Base-by-base conservation (phyloP, 2,329 filamentous ascomycete genomes). In the Aspergillus unguis region DNA sequence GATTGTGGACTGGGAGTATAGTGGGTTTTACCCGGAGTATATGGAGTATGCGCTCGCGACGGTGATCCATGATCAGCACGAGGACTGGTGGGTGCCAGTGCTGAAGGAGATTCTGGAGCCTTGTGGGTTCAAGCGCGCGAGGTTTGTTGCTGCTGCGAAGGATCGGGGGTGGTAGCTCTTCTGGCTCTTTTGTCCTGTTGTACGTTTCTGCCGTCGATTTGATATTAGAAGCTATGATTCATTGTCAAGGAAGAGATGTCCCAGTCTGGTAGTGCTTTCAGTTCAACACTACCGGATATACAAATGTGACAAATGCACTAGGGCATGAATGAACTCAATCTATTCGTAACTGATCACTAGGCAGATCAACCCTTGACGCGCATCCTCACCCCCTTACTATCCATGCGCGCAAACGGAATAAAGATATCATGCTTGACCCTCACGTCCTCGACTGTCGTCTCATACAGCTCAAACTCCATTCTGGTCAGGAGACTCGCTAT, bases 381-480 rank as follows among this genome's bases (percentile, higher is more conserved):
- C 28, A 53, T n/a, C 11, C 51, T 5, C 5, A 53, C 51, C 4
- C 51, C 51, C 41, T 53, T 49, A 8, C 45, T 49, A 36, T 49
- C 51, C 45, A 49, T 35, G n/a, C 45, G 40, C 3, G 42, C 45
- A 29, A 49, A 48, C 28, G 45, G 45, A 6, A 53, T 49, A 4
- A 53, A 53, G 5, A 49, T 49, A 27, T 53, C 51, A 7, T 49
- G 45, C 6, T 28, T 23, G 5, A 53, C 51, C 1, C 33, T 9
- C 1, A 53, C 51, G 26, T 53, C 51, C 26, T 53, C 51, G 8
- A 53, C 42, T 2, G 40, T 44, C 5, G 51, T 53, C 26, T 53
- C 51, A n/a, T 44, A 53, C 1, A 49, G 40, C 28, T 53, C 51
- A 42, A 53, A 53, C 2, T 41, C 31, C 33, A 53, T 28, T 2